These are phyloP conservation scores for Trichosporon faecale DNA, from an alignment of 1,284 basidiomycete species.

Conservation along the genomic window DNA sequence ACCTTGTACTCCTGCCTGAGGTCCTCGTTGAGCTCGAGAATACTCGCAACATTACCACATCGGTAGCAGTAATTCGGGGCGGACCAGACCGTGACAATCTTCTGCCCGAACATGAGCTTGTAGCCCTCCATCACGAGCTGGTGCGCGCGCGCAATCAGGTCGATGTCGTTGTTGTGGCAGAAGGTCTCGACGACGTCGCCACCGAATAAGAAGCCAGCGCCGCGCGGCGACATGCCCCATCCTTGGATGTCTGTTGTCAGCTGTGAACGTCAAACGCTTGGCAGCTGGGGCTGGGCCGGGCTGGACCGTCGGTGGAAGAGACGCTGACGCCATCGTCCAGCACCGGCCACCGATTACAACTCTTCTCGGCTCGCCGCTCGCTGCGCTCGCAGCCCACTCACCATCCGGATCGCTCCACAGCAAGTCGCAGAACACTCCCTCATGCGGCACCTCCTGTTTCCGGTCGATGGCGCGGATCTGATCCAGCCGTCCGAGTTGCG, in stretches of 20 bases:
- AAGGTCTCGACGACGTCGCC: constrained; percentile 87
- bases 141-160: constrained; percentile 93
- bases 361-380: background rate
- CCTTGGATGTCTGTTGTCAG: constrained; percentile 68
- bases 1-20: constrained; percentile 91
- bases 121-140: constrained; percentile 98
- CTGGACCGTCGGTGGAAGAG: background rate
- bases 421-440: constrained; percentile 97
- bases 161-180: constrained; percentile 85
- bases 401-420: constrained; percentile 99
- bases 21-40: constrained; percentile 86
- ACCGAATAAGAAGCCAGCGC: constrained; percentile 93
- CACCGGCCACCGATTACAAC: too few relatives aligned
- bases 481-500: constrained; percentile 76
- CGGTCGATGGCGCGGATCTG: constrained; percentile 95
- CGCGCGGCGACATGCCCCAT: constrained; percentile 95
- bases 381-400: constrained; percentile 46
- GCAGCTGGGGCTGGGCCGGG: too few relatives aligned
- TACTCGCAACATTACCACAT: constrained; percentile 91
- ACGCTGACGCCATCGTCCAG: background rate
- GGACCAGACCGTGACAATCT: constrained; percentile 97
- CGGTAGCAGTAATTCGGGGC: constrained; percentile 98
- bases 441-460: constrained; percentile 98
- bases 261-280: background rate
- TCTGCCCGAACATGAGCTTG: constrained; percentile 95